Evolutionary conservation across 306 rosid genomes (phyloP).

Genomic region (Echinosophora koreensis): DNA sequence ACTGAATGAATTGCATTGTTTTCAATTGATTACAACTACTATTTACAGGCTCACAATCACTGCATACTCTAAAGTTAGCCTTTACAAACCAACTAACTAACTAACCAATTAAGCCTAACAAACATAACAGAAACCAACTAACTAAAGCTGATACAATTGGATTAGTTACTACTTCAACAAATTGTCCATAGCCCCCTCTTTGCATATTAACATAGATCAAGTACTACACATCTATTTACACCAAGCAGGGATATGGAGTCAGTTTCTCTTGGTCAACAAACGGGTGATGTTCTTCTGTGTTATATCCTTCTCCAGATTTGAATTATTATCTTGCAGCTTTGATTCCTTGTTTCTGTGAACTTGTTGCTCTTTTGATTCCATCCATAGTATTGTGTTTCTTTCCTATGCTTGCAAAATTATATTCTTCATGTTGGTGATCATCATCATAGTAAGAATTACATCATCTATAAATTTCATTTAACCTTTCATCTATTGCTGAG

Average conservation of each 20-base stretch:
- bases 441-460: conserved; percentile 51
- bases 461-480: conserved; percentile 48
- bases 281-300: conserved; percentile 47
- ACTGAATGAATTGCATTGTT: too few relatives aligned
- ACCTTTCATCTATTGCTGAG: conserved; percentile 47
- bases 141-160: too few relatives aligned
- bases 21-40: too few relatives aligned
- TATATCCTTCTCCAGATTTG: conserved; percentile 26
- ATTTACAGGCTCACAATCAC: too few relatives aligned
- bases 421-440: conserved; percentile 23
- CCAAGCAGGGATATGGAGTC: conserved; percentile 52
- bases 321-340: conserved; percentile 38
- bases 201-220: background rate
- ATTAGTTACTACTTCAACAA: too few relatives aligned
- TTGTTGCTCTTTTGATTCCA: conserved; percentile 7
- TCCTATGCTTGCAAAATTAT: conserved; percentile 5
- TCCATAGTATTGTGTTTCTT: background rate
- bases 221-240: background rate
- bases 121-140: too few relatives aligned
- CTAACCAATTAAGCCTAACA: too few relatives aligned
- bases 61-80: too few relatives aligned
- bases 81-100: too few relatives aligned
- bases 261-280: conserved; percentile 55
- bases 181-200: background rate
- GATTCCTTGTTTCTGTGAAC: conserved; percentile 25